Evolutionary conservation across 208 protist genomes (phyloP), one percentile per base, ranked within the genome.

Genomic region (Leishmania tarentolae): DNA sequence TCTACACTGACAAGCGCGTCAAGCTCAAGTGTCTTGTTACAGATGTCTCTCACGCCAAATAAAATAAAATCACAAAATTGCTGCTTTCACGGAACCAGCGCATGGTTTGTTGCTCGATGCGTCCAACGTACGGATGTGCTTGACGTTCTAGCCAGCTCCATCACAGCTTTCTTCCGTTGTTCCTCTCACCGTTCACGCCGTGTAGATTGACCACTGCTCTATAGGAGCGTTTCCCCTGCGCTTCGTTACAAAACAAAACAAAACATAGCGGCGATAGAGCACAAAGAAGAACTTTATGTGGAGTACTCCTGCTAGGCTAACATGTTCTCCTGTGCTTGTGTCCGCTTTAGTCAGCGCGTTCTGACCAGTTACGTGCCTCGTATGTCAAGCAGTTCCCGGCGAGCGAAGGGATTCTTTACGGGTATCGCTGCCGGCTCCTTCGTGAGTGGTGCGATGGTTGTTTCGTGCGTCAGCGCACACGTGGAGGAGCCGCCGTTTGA

Each of bases 401-500:
- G 87, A 50, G 66, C 76, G 52, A 61, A 75, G 1, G 83, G 82
- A 17, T 52, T 90, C 57, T 82, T 75, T 37, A 75, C 80, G 15
- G 85, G 84, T 72, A 72, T 88, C 24, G 87, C 85, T 28, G 83
- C 76, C 28, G 85, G 87, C 52, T 75, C 82, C n/a, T 35, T 87
- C 61, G 61, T 86, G 21, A 84, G 87, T 40, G 87, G 88, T 44
- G 87, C 81, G 24, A 84, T 86, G 42, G 52, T 92, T n/a, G 86
- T 86, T 11, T 91, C 76, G 5, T 94, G 87, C 76, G 83, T 59
- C 46, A 47, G 75, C 7, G 42, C 70, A 4, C 61, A 40, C 21
- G 75, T 74, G 21, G 70, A 85, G 74, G 76, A 83, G 42, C 90
- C 92, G 2, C 92, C 92, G 44, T 95, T 95, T 59, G 86, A 95